Evolutionary conservation across 2,329 filamentous ascomycete species (phyloP), one percentile per base, ranked within the genome.

Genomic region (Phaeosphaeriaceae sp.): DNA sequence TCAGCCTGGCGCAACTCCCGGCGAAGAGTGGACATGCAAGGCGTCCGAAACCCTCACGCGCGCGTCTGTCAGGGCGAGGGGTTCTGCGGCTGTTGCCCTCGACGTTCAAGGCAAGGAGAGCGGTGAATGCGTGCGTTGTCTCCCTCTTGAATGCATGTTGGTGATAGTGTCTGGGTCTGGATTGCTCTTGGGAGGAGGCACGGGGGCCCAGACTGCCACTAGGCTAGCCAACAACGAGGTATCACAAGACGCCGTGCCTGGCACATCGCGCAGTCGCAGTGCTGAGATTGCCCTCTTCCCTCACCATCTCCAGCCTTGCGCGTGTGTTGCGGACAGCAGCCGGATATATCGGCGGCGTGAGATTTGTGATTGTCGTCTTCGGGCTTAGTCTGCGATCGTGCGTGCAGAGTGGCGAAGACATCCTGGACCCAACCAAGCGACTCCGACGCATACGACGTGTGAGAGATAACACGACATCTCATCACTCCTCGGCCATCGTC

Each of bases 1-100:
- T 69, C 68, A 70, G 42, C 31, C 54, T 57, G 58, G 56, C 52
- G 48, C 57, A 47, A 51, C 53, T 46, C 53, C 41, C 40, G 45
- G 44, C 24, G 47, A 50, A 53, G 45, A 65, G 49, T 63, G 60
- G 62, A 56, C 24, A 50, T 46, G 47, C 53, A 46, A 36, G 27
- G 55, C 48, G 54, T 54, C 52, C 52, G 45, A 53, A 51, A 51
- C 51, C 44, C 31, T 52, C 53, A 48, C 57, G 58, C 67, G 60
- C 60, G 63, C 61, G 59, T 61, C 56, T 57, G 6, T 25, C 27
- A 7, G 20, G 21, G 21, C 21, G 50, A 40, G 44, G 40, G 52
- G 50, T 41, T 46, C 41, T 55, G 53, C 53, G 48, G 53, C 48
- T 59, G 40, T 31, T 25, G 42, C 33, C 22, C 20, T 36, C 31